A percentile compares a stretch with the other conserved stretches of the same genome.
phyloP scores from a whole-genome alignment of 306 rosid species.

The Morella rubra region DNA sequence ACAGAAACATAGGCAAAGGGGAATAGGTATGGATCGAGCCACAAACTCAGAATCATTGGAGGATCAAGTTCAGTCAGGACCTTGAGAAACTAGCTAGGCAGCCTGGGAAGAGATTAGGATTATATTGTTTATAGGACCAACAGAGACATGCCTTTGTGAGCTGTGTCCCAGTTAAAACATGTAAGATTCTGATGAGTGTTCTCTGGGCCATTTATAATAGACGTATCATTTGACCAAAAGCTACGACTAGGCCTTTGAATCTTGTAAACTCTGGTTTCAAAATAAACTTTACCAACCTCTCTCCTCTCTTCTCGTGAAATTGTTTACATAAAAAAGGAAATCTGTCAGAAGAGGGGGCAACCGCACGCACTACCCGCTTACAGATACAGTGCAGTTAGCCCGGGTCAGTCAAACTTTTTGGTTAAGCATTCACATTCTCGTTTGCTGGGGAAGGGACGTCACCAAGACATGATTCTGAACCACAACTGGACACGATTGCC shows the following conservation, averaged over 20 bases:
- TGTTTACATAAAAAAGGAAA: not conserved
- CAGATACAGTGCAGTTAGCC: constrained; percentile 26
- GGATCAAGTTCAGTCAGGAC: not conserved
- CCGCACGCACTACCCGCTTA: constrained; percentile 12
- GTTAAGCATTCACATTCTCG: constrained; percentile 33
- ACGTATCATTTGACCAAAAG: not conserved
- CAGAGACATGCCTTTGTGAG: not conserved
- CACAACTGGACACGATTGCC: constrained; percentile 42
- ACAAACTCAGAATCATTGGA: not conserved
- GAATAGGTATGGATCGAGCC: not conserved
- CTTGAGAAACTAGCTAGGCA: not conserved
- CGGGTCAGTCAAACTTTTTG: constrained; percentile 22
- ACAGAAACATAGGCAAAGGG: not conserved
- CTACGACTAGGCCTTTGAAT: not conserved
- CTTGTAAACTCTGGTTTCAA: not conserved
- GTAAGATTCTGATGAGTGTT: not conserved
- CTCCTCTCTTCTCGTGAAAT: not conserved
- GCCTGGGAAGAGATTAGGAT: not conserved
- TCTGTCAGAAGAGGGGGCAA: not conserved
- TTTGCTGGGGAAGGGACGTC: constrained; percentile 44
- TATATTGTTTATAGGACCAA: not conserved
- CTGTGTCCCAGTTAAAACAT: not conserved
- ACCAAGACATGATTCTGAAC: constrained; percentile 51
- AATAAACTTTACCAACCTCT: not conserved
- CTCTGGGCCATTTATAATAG: not conserved